Base-by-base conservation (phyloP, 148 eudicot species). In the Arbutus unedo region DNA sequence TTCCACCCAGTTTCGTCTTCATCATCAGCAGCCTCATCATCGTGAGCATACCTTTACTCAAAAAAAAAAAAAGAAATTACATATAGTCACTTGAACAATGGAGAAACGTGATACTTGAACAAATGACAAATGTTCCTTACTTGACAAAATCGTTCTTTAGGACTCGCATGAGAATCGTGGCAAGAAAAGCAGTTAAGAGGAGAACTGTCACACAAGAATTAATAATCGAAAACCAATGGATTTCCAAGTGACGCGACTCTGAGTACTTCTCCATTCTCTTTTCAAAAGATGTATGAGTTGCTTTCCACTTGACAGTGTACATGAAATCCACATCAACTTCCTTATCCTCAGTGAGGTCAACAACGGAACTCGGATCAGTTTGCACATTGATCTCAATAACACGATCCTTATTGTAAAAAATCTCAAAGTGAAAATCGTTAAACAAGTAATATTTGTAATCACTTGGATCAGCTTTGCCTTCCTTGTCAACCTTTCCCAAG, bases 1-100 rank as follows among this genome's bases (percentile, higher is more conserved):
- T 91, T 93, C 96, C 96, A 93, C 48, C 96, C 93, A 76, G 93
- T 86, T 90, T 93, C 96, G 87, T 91, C 93, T 87, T 93, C 93
- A 75, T 93, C 96, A 78, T 93, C 96, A 67, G 91, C 93, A 50
- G 91, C 45, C 89, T 91, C 93, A 84, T 93, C 93, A 78, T 91
- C 96, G 74, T 90, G 93, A 8, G 93, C 93, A 83, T 90, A 93
- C 88, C 96, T 92, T 79, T 85, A 56, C n/a, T 51, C 76, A 85
- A 43, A 71, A 3, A 50, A 50, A 51, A 15, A 59, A 13, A 47
- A 11, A 78, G 38, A 31, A 31, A 31, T 31, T 31, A 31, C 14
- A 51, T 18, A 49, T n/a, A 76, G 3, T 45, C 18, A 0, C 3
- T 13, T 45, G 47, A 11, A 18, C 4, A 68, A 50, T 2, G 15